Evolutionary conservation across 495 filamentous ascomycete genomes (phyloP).

Genomic region (Aspergillus funiculosus): DNA sequence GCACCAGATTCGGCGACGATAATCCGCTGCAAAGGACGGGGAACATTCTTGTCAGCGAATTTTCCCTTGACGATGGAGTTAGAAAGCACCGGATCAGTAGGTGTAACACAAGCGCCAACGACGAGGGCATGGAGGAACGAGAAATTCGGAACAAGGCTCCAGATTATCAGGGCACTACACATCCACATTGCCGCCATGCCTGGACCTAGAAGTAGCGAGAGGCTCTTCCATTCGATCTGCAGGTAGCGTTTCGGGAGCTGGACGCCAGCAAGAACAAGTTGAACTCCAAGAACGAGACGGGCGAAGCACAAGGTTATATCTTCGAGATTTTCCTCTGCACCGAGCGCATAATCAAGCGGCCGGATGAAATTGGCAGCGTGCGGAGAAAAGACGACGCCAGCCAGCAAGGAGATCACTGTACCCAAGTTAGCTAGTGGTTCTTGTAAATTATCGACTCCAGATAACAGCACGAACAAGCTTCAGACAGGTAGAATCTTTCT

Average conservation of each 20-base stretch:
- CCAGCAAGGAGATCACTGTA: conserved; percentile 74
- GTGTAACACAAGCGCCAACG: conserved; percentile 79
- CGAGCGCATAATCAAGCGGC: conserved; percentile 70
- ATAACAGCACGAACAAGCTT: conserved; percentile 76
- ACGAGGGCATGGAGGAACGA: conserved; percentile 71
- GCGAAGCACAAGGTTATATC: conserved; percentile 75
- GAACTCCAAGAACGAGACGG: conserved; percentile 83
- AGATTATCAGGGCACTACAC: conserved; percentile 69
- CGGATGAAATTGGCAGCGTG: conserved; percentile 71
- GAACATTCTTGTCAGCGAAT: conserved; percentile 86
- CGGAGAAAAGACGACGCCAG: conserved; percentile 72
- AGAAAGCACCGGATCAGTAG: conserved; percentile 85
- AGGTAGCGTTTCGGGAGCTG: conserved; percentile 89
- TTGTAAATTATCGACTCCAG: too few relatives aligned
- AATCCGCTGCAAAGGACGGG: conserved; percentile 73
- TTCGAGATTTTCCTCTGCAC: conserved; percentile 52
- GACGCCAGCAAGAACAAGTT: conserved; percentile 82
- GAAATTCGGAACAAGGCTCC: conserved; percentile 69
- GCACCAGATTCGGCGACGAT: conserved; percentile 88
- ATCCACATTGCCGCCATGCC: conserved; percentile 90
- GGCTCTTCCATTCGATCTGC: conserved; percentile 69
- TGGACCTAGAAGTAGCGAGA: conserved; percentile 73
- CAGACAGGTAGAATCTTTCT: conserved; percentile 85
- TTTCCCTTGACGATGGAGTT: conserved; percentile 91
- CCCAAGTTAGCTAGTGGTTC: conserved; percentile 3